A percentile compares a stretch with the other conserved stretches of the same genome.
Evolutionary conservation across 306 rosid genomes (phyloP).

Genomic region (Oxytropis ochrocephala): DNA sequence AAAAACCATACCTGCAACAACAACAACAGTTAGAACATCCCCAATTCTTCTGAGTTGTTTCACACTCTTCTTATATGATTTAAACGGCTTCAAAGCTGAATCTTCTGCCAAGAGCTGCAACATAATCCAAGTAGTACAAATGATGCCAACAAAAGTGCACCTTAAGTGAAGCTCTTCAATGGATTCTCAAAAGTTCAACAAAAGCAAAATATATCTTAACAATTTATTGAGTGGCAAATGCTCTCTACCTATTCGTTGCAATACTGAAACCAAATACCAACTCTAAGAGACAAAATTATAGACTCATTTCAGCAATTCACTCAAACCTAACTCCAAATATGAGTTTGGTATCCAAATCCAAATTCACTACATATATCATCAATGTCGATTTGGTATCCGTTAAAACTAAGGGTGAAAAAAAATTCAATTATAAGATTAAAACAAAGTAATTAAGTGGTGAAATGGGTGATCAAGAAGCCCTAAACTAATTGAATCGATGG

Average conservation of each 20-base stretch:
- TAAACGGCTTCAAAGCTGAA: slow-evolving; percentile 60
- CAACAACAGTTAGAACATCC: slow-evolving; percentile 59
- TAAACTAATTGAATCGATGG: not conserved
- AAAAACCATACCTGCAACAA: slow-evolving; percentile 46
- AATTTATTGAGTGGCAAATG: no score
- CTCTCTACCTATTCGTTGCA: no score
- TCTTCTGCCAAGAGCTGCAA: slow-evolving; percentile 84
- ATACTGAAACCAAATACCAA: not conserved
- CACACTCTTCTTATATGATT: slow-evolving; percentile 72
- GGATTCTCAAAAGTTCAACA: not conserved
- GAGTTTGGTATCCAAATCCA: no score
- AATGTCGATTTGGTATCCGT: not conserved
- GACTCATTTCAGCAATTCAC: not conserved
- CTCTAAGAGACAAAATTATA: not conserved
- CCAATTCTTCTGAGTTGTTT: slow-evolving; percentile 49
- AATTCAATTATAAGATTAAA: not conserved
- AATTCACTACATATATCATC: not conserved
- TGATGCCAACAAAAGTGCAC: not conserved
- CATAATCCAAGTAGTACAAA: not conserved
- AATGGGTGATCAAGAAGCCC: not conserved
- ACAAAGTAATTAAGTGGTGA: not conserved
- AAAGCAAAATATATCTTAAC: not conserved
- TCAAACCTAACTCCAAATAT: not conserved
- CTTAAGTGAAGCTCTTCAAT: not conserved
- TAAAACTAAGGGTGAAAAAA: not conserved